Percentiles rank a stretch among this genome's conserved stretches.
These are phyloP conservation scores for Aspergillus neoniger DNA, from an alignment of 2,329 filamentous ascomycete species.

Conservation along the genomic window DNA sequence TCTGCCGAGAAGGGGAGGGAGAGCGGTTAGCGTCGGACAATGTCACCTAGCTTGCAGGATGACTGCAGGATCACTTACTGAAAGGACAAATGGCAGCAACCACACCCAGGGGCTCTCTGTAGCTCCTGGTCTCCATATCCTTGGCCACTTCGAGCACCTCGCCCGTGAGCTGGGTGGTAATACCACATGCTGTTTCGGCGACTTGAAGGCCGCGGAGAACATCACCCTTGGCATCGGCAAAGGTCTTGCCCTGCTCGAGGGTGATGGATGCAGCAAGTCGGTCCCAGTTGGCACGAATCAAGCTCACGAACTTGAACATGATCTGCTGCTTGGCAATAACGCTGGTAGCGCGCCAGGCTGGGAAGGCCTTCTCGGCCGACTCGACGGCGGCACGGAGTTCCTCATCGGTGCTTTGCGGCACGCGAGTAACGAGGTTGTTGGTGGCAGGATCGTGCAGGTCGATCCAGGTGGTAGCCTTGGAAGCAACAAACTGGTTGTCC, in stretches of 20 bases:
- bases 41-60: background rate
- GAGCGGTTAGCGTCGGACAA: slow-evolving; percentile 23
- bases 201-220: slow-evolving; percentile 67
- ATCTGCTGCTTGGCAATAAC: slow-evolving; percentile 64
- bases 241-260: slow-evolving; percentile 68
- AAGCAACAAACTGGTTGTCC: slow-evolving; percentile 63
- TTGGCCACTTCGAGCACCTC: slow-evolving; percentile 69
- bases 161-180: slow-evolving; percentile 65
- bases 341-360: slow-evolving; percentile 61
- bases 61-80: slow-evolving; percentile 47
- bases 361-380: slow-evolving; percentile 65
- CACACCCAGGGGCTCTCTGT: slow-evolving; percentile 65
- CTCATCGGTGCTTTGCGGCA: slow-evolving; percentile 65
- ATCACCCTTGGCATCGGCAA: slow-evolving; percentile 67
- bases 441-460: slow-evolving; percentile 66
- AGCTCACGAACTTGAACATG: slow-evolving; percentile 65
- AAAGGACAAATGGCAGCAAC: slow-evolving; percentile 68
- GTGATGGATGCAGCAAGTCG: slow-evolving; percentile 66
- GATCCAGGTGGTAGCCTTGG: slow-evolving; percentile 63
- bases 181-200: slow-evolving; percentile 67
- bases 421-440: slow-evolving; percentile 66
- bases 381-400: slow-evolving; percentile 64
- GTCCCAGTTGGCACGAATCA: slow-evolving; percentile 68
- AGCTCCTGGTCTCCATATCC: slow-evolving; percentile 69
- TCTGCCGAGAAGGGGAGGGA: slow-evolving; percentile 41